Evolutionary conservation across 352 stramenopile genomes (phyloP).

Genomic region (Globisporangium irregulare): DNA sequence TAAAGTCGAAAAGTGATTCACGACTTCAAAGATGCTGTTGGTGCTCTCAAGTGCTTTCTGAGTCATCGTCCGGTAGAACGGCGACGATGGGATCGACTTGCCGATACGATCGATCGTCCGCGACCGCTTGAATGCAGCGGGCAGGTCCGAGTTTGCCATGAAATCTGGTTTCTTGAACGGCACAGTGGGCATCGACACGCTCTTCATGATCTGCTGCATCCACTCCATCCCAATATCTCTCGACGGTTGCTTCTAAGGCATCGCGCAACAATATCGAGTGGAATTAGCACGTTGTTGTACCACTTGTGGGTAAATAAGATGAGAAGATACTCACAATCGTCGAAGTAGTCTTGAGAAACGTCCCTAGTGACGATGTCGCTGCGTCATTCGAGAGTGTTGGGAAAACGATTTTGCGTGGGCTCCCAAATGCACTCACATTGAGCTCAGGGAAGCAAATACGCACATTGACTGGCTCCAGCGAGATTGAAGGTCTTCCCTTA

Average conservation of each 20-base stretch:
- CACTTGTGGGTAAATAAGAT: too few species aligned
- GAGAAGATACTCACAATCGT: not conserved
- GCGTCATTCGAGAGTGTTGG: conserved; percentile 26
- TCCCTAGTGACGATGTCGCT: conserved; percentile 28
- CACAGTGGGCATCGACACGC: conserved; percentile 12
- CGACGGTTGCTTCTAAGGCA: not conserved
- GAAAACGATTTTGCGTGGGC: conserved; percentile 27
- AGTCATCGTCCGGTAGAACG: conserved; percentile 44
- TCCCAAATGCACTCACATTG: conserved; percentile 25
- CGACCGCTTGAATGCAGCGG: conserved; percentile 34
- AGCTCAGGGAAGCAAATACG: conserved; percentile 33
- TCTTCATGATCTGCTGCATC: conserved; percentile 32
- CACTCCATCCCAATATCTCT: conserved; percentile 23
- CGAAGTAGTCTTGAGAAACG: conserved; percentile 17
- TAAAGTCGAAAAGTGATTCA: not conserved
- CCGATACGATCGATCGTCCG: conserved; percentile 37
- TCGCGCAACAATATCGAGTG: not conserved
- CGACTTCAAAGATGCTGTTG: conserved; percentile 9
- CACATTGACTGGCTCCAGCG: conserved; percentile 13
- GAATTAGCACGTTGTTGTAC: too few species aligned
- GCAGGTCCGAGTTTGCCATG: not conserved
- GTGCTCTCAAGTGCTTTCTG: conserved; percentile 27
- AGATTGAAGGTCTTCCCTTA: not conserved
- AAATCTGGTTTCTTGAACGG: conserved; percentile 22
- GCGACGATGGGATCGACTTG: conserved; percentile 14